phyloP scores from a whole-genome alignment of 169 alveolate genomes.

The Cyclospora cayetanensis region DNA sequence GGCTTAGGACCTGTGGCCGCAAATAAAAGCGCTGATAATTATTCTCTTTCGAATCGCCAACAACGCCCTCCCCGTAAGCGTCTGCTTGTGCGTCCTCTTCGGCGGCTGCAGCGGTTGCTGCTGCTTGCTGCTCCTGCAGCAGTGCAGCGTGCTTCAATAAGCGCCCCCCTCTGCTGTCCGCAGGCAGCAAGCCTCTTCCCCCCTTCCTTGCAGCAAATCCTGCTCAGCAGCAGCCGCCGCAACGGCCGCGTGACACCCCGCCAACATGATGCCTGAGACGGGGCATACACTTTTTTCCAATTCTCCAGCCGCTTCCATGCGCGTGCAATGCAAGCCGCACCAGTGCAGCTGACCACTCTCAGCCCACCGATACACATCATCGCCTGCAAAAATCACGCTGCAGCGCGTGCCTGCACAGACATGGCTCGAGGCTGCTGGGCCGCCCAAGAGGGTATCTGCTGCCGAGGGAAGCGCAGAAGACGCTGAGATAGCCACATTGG shows the following conservation, averaged over 20 bases:
- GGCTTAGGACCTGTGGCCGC: too few species aligned
- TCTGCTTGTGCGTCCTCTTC: neutral
- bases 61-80: neutral
- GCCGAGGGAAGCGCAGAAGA: neutral
- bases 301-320: constrained; percentile 24
- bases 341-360: constrained; percentile 29
- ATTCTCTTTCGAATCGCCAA: too few species aligned
- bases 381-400: neutral
- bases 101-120: neutral
- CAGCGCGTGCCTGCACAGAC: constrained; percentile 1
- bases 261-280: constrained; percentile 2
- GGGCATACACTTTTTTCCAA: constrained; percentile 1
- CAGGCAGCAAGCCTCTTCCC: too few species aligned
- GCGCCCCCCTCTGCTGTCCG: too few species aligned
- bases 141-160: too few species aligned
- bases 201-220: neutral
- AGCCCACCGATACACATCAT: neutral
- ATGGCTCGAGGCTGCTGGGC: neutral
- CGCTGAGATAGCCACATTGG: too few species aligned
- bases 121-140: constrained; percentile 55
- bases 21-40: too few species aligned
- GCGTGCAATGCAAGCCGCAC: constrained; percentile 25
- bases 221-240: constrained; percentile 9
- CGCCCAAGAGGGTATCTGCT: neutral
- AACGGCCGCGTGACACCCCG: constrained; percentile 28